Conservation (phyloP, 306 rosid genomes). For the Calophaca sinica region DNA sequence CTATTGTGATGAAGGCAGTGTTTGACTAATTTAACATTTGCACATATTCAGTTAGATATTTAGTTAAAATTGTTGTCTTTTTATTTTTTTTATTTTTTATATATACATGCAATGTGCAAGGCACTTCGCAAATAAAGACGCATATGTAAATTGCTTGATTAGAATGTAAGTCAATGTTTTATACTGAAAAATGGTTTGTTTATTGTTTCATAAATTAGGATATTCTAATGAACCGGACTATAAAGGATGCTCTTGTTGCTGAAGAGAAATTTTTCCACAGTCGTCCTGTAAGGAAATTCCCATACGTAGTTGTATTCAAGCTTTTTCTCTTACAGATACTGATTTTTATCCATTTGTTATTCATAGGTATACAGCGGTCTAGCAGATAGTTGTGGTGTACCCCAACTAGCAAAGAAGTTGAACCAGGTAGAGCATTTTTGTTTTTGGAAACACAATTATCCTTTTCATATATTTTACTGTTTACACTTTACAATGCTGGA, state of each 20-base stretch:
- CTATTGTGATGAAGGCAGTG: slow-evolving; percentile 15
- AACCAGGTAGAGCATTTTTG: slow-evolving; percentile 70
- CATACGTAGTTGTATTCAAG: slow-evolving; percentile 17
- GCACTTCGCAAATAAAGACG: slow-evolving; percentile 28
- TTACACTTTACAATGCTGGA: slow-evolving; percentile 30
- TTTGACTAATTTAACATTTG: slow-evolving; percentile 35
- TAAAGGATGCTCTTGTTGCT: slow-evolving; percentile 92
- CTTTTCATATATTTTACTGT: slow-evolving; percentile 18
- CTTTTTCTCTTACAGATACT: slow-evolving; percentile 15
- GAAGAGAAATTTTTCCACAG: slow-evolving; percentile 92
- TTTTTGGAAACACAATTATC: neutral
- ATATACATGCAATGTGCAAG: neutral
- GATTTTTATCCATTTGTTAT: slow-evolving; percentile 39
- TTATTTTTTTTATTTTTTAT: too few species aligned
- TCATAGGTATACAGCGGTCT: slow-evolving; percentile 84
- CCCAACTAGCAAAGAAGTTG: slow-evolving; percentile 93
- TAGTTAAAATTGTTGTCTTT: slow-evolving; percentile 19
- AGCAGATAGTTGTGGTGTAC: slow-evolving; percentile 93
- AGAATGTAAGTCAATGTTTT: slow-evolving; percentile 22
- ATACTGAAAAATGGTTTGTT: slow-evolving; percentile 42
- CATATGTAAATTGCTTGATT: slow-evolving; percentile 38
- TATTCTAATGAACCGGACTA: slow-evolving; percentile 80
- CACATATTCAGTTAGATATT: slow-evolving; percentile 20
- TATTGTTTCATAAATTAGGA: slow-evolving; percentile 69
- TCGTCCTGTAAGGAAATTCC: slow-evolving; percentile 81